Percentiles rank a stretch among this genome's conserved stretches.
phyloP scores from a whole-genome alignment of 2,329 filamentous ascomycete species.

The Penicillium sp. region DNA sequence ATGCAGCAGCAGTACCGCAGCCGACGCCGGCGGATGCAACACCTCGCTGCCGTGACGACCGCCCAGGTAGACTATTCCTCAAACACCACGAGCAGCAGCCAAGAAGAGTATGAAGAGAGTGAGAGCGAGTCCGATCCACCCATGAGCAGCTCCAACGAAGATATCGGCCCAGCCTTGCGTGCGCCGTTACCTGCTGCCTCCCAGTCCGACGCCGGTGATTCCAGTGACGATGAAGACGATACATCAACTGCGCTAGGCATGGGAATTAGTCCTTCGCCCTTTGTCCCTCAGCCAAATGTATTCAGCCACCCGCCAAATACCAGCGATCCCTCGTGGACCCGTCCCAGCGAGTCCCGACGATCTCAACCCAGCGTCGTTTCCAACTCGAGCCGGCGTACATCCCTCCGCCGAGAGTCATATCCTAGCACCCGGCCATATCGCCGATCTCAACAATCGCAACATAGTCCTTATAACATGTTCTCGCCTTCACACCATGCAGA shows the following conservation, averaged over 20 bases:
- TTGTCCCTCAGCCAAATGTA: slow-evolving; percentile 88
- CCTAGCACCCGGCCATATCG: slow-evolving; percentile 37
- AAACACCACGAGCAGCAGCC: slow-evolving; percentile 68
- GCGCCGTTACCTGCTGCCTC: slow-evolving; percentile 27
- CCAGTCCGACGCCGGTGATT: slow-evolving; percentile 35
- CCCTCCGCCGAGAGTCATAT: slow-evolving; percentile 45
- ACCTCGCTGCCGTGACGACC: slow-evolving; percentile 42
- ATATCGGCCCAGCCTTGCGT: slow-evolving; percentile 41
- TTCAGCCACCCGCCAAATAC: slow-evolving; percentile 80
- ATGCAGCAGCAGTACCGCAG: slow-evolving; percentile 63
- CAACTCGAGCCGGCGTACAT: slow-evolving; percentile 38
- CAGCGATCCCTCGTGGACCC: slow-evolving; percentile 45
- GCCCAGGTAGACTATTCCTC: slow-evolving; percentile 46
- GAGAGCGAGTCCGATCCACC: slow-evolving; percentile 83
- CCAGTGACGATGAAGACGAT: slow-evolving; percentile 69
- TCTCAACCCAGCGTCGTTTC: slow-evolving; percentile 53
- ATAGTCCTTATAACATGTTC: slow-evolving; percentile 68
- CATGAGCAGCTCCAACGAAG: slow-evolving; percentile 67
- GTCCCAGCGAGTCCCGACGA: slow-evolving; percentile 52
- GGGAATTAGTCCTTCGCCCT: slow-evolving; percentile 58
- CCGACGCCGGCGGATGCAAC: slow-evolving; percentile 48
- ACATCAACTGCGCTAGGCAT: slow-evolving; percentile 80
- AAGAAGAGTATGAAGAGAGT: slow-evolving; percentile 93
- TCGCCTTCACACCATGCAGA: slow-evolving; percentile 79
- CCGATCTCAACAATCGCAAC: slow-evolving; percentile 47